Evolutionary conservation across 495 filamentous ascomycete species (phyloP).

Genomic region (Daldinia bambusicola): DNA sequence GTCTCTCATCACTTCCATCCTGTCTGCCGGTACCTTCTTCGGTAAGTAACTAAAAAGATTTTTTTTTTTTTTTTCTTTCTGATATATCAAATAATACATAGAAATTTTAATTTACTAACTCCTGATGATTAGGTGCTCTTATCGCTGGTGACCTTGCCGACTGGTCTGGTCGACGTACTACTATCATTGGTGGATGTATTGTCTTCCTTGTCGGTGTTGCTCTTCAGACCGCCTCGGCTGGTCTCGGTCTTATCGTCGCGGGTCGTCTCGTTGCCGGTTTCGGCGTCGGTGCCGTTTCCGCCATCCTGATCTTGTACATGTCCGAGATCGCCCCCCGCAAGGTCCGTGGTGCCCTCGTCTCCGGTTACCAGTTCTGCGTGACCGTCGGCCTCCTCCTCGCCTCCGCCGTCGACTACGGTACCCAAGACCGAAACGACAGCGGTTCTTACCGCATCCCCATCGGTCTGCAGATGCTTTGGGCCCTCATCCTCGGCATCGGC

Average conservation of each 20-base stretch:
- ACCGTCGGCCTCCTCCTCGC: constrained; percentile 78
- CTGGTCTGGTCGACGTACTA: constrained; percentile 72
- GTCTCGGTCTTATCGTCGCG: constrained; percentile 66
- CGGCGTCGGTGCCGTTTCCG: constrained; percentile 79
- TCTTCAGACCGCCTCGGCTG: constrained; percentile 61
- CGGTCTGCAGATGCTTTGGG: constrained; percentile 75
- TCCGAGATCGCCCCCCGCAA: constrained; percentile 74
- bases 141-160: constrained; percentile 77
- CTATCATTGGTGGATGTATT: constrained; percentile 71
- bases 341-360: constrained; percentile 77
- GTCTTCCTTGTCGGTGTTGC: constrained; percentile 73
- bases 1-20: constrained; percentile 76
- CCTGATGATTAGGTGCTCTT: constrained; percentile 60
- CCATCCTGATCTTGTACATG: constrained; percentile 82
- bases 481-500: constrained; percentile 69
- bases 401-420: constrained; percentile 76
- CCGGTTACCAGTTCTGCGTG: constrained; percentile 81
- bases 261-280: constrained; percentile 78
- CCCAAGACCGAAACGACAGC: constrained; percentile 67
- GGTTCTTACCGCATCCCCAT: constrained; percentile 79
- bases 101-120: background rate
- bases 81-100: background rate
- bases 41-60: constrained; percentile 43
- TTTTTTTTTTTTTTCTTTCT: too few relatives aligned
- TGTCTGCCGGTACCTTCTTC: constrained; percentile 80